Evolutionary conservation across 345 rosid species (phyloP).

Genomic region (Syzygium oleosum): DNA sequence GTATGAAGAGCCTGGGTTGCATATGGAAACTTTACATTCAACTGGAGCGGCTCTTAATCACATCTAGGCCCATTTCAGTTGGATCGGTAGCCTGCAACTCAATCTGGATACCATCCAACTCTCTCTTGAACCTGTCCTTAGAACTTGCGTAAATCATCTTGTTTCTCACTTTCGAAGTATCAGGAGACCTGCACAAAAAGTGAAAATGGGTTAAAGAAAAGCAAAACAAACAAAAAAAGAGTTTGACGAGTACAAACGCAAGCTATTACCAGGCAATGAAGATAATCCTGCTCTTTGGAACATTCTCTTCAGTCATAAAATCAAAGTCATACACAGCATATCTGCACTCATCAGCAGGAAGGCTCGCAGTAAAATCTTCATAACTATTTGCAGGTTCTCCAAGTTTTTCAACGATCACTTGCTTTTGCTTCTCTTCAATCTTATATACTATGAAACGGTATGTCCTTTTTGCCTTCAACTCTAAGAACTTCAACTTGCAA

Average conservation of each 20-base stretch:
- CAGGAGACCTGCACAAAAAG: not conserved
- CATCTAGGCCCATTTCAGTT: conserved; percentile 4
- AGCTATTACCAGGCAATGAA: conserved; percentile 6
- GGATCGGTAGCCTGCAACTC: conserved; percentile 9
- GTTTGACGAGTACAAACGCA: not conserved
- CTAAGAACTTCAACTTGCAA: conserved; percentile 9
- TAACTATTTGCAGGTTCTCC: conserved; percentile 2
- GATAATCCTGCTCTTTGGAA: conserved; percentile 4
- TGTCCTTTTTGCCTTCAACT: conserved; percentile 1
- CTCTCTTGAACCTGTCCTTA: conserved; percentile 8
- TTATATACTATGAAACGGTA: conserved; percentile 4
- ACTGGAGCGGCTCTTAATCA: not conserved
- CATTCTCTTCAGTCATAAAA: not conserved
- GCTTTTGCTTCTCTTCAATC: conserved; percentile 9
- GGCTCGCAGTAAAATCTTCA: conserved; percentile 6
- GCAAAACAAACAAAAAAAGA: not conserved
- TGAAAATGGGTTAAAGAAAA: not conserved
- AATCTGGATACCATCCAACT: conserved; percentile 6
- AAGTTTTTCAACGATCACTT: not conserved
- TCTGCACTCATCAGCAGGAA: conserved; percentile 7
- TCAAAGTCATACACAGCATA: conserved; percentile 9
- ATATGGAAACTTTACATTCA: not conserved
- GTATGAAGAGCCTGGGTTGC: not conserved
- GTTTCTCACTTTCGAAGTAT: conserved; percentile 4
- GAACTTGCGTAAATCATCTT: conserved; percentile 9